A percentile compares a stretch with the other conserved stretches of the same genome.
phyloP scores from a whole-genome alignment of 345 rosid genomes.

The Citrus sp. region DNA sequence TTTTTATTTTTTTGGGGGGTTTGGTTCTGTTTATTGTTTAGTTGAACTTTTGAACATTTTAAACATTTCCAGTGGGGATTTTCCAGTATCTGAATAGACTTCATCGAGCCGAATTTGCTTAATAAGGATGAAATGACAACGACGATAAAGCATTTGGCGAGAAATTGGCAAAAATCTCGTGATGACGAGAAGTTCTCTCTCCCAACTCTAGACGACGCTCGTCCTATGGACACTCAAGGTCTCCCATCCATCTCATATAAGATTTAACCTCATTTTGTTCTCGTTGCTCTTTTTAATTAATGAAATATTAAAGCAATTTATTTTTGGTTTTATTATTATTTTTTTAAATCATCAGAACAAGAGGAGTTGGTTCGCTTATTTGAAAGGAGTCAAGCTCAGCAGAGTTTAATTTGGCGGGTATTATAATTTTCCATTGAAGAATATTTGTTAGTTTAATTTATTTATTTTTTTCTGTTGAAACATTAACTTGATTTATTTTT shows the following conservation, averaged over 20 bases:
- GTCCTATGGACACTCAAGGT: constrained; percentile 78
- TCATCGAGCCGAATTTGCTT: not conserved
- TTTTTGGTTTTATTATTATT: not conserved
- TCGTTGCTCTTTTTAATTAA: not conserved
- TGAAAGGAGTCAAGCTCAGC: constrained; percentile 62
- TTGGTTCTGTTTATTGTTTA: too few relatives aligned
- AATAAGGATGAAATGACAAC: not conserved
- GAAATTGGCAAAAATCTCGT: constrained; percentile 54
- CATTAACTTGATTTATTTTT: not conserved
- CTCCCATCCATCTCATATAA: not conserved
- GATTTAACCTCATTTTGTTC: not conserved
- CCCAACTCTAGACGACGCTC: constrained; percentile 68
- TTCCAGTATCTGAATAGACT: not conserved
- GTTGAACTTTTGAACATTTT: not conserved
- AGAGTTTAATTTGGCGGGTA: constrained; percentile 82
- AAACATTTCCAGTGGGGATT: too few relatives aligned
- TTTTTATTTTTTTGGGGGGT: too few relatives aligned
- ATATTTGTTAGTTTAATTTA: not conserved
- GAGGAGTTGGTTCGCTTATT: constrained; percentile 80
- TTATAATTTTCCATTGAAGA: not conserved
- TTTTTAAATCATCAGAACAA: constrained; percentile 51
- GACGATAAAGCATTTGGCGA: constrained; percentile 58
- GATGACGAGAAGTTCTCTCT: constrained; percentile 50
- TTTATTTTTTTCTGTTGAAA: not conserved
- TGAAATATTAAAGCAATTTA: not conserved